Percentiles rank a stretch among this genome's conserved stretches.
phyloP scores from a whole-genome alignment of 306 rosid species.

The Sindora glabra region DNA sequence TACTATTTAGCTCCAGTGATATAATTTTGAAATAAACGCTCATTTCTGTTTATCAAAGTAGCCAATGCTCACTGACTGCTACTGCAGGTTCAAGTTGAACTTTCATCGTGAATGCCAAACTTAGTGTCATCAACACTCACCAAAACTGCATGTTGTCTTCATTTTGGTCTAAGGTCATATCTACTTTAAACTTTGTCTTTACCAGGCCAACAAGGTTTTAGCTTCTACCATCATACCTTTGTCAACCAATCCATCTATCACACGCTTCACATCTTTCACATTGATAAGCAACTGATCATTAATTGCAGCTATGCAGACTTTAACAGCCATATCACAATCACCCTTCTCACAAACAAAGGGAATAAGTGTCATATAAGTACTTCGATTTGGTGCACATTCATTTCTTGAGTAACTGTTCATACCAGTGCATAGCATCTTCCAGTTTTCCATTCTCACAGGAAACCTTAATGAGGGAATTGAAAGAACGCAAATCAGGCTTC shows the following conservation, averaged over 20 bases:
- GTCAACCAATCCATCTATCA: conserved; percentile 18
- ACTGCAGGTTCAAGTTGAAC: too few relatives aligned
- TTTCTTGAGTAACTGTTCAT: conserved; percentile 15
- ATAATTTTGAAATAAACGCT: too few relatives aligned
- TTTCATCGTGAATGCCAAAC: background rate
- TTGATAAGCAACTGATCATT: background rate
- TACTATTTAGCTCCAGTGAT: too few relatives aligned
- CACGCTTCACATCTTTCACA: conserved; percentile 1
- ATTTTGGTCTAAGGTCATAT: background rate
- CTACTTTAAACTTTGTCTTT: conserved; percentile 16
- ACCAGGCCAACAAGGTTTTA: conserved; percentile 19
- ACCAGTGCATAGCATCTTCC: conserved; percentile 39
- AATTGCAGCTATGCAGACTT: conserved; percentile 25
- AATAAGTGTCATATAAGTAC: conserved; percentile 17
- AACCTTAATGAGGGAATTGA: conserved; percentile 23
- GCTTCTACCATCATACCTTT: conserved; percentile 28
- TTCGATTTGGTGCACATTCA: background rate
- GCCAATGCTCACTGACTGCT: too few relatives aligned
- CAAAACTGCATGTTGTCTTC: background rate
- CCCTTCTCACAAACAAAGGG: conserved; percentile 23
- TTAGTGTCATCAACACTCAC: background rate
- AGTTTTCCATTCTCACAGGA: conserved; percentile 19
- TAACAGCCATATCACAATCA: conserved; percentile 27
- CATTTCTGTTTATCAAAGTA: too few relatives aligned
- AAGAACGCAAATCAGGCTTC: conserved; percentile 22